Percentiles rank a stretch among this genome's conserved stretches.
These are phyloP conservation scores for Wickerhamomyces bisporus DNA, from an alignment of 805 yeast species.

Conservation along the genomic window DNA sequence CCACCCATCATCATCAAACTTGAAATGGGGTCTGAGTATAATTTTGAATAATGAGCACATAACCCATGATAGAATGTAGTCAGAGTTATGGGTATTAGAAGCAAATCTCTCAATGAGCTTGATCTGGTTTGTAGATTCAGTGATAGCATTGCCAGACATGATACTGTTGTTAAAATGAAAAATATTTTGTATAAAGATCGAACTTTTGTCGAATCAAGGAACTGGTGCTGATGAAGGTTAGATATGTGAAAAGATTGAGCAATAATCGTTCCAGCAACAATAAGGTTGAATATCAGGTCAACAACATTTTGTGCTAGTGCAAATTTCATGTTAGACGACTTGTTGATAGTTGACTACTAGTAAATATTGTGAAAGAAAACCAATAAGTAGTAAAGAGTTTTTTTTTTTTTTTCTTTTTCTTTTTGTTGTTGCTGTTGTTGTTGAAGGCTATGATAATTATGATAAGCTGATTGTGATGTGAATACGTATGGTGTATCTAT, in stretches of 20 bases:
- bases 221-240: not conserved
- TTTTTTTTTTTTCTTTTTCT: too few species aligned
- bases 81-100: not conserved
- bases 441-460: too few species aligned
- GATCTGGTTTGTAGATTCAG: not conserved
- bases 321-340: too few species aligned
- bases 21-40: not conserved
- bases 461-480: too few species aligned
- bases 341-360: too few species aligned
- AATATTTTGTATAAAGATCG: not conserved
- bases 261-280: too few species aligned
- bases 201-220: not conserved
- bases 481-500: too few species aligned
- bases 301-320: not conserved
- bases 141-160: not conserved
- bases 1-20: too few species aligned
- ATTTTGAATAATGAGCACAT: not conserved
- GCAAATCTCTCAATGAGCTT: not conserved
- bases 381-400: too few species aligned
- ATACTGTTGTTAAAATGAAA: not conserved
- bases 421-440: too few species aligned
- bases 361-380: too few species aligned
- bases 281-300: not conserved
- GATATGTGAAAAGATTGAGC: not conserved
- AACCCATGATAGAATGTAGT: not conserved